Base-by-base conservation (phyloP, 1,284 basidiomycete genomes). In the Cutaneotrichosporon sp. region DNA sequence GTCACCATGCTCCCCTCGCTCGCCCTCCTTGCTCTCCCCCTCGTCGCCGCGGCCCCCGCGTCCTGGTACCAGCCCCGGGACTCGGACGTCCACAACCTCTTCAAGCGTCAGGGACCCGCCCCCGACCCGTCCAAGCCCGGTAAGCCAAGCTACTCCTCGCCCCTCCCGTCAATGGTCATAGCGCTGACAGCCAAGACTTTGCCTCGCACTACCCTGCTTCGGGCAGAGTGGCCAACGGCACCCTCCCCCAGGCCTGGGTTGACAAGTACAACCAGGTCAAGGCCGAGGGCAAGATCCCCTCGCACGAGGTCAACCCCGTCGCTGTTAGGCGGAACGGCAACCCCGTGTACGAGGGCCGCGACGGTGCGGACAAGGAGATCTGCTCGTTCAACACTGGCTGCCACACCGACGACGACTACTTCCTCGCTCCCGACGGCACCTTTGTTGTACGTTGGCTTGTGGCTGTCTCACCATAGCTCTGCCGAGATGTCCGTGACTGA, bases 331-430 rank as follows among this genome's bases (percentile, higher is more conserved):
- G 27, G 27, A 20, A 45, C 47, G 36, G 56, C 49, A 27, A 33
- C 24, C 27, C 36, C 27, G 67, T 69, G 18, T 70, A 73, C 50
- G 69, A 70, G 14, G 67, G 61, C 11, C 54, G 67, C 33, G 64
- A 71, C 55, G 53, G 65, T 13, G 69, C 68, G 27, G 63, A 60
- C 20, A 69, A 69, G 62, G 43, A 62, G 16, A 75, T 80, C 54
- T 80, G 79, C 66, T 76, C 75, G 5, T 77, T 77, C 69, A 78
- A 75, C 31, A 73, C 74, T 45, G 67, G 72, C 34, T 78, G 78
- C 64, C 67, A 69, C 38, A 68, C 66, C 34, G 61, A 62, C 11
- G 50, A 62, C 8, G 78, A 77, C 52, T 62, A 74, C 25, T 68
- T 72, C 52, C 63, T 43, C 54, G 67, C 73, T 4, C 74, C 76